Conservation (phyloP, 345 rosid species). For the Euphorbia peplus region DNA sequence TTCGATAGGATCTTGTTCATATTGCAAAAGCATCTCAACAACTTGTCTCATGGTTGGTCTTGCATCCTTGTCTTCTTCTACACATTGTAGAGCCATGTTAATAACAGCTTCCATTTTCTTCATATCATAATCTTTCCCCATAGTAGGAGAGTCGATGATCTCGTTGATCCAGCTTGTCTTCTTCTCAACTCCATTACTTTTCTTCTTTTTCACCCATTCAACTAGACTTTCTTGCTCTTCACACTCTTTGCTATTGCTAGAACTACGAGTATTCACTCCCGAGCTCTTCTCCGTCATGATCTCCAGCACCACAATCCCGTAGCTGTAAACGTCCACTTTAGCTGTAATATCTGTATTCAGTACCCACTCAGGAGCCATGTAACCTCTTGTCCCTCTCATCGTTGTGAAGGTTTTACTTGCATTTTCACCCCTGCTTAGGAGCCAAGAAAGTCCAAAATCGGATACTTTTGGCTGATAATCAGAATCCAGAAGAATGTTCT, state of each 20-base stretch:
- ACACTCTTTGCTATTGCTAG: not conserved
- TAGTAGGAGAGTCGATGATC: not conserved
- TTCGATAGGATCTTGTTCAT: not conserved
- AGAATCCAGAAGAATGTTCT: slow-evolving; percentile 2
- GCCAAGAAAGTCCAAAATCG: not conserved
- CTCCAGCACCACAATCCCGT: slow-evolving; percentile 1
- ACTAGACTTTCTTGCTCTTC: not conserved
- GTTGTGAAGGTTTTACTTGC: not conserved
- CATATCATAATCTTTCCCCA: not conserved
- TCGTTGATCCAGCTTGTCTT: not conserved
- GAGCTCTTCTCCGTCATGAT: not conserved
- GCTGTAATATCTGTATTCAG: not conserved
- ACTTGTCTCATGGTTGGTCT: not conserved
- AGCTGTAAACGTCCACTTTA: slow-evolving; percentile 3
- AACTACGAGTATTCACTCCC: not conserved
- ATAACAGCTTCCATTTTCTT: not conserved
- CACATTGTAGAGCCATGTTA: not conserved
- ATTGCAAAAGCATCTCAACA: not conserved
- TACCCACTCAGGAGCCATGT: slow-evolving; percentile 11
- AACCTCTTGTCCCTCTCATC: not conserved
- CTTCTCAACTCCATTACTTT: not conserved
- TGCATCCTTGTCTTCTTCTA: not conserved
- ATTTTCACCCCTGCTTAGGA: not conserved
- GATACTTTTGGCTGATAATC: slow-evolving; percentile 1
- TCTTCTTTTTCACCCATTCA: not conserved